Conservation (phyloP, 2,329 filamentous ascomycete genomes). For the Chalaropsis ovoidea region DNA sequence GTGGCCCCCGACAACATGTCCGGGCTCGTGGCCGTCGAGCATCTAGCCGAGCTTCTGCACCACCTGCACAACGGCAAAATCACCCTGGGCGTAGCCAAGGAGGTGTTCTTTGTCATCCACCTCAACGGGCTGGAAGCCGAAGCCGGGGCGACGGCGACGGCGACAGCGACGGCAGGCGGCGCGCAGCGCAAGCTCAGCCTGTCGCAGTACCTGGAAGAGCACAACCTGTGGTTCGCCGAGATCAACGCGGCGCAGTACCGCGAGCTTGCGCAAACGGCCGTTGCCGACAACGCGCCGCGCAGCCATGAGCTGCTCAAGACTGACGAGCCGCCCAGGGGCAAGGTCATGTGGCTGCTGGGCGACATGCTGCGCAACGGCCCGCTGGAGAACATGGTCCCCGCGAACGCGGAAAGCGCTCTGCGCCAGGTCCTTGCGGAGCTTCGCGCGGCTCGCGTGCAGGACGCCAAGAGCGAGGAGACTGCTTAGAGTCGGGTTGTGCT, state of each 20-base stretch:
- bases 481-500: not conserved
- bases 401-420: slow-evolving; percentile 42
- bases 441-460: not conserved
- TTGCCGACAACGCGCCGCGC: slow-evolving; percentile 39
- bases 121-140: slow-evolving; percentile 12
- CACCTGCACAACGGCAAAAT: slow-evolving; percentile 42
- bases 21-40: slow-evolving; percentile 36
- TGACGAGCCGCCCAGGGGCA: slow-evolving; percentile 44
- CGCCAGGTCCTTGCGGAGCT: slow-evolving; percentile 25
- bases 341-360: slow-evolving; percentile 51
- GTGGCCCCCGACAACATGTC: slow-evolving; percentile 38
- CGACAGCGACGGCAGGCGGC: slow-evolving; percentile 37
- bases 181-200: slow-evolving; percentile 42
- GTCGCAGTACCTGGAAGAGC: slow-evolving; percentile 41
- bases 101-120: slow-evolving; percentile 34
- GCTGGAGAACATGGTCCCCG: slow-evolving; percentile 46
- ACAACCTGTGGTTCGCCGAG: slow-evolving; percentile 47
- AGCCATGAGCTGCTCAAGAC: slow-evolving; percentile 37
- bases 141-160: too few relatives aligned
- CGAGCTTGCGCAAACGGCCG: slow-evolving; percentile 37
- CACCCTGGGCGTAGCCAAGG: slow-evolving; percentile 48
- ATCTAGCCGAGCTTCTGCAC: slow-evolving; percentile 44
- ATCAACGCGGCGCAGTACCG: slow-evolving; percentile 41
- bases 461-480: not conserved
- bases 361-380: slow-evolving; percentile 47